Percentiles rank a stretch among this genome's conserved stretches.
These are phyloP conservation scores for Botrytis elliptica DNA, from an alignment of 2,329 filamentous ascomycete species.

Conservation along the genomic window DNA sequence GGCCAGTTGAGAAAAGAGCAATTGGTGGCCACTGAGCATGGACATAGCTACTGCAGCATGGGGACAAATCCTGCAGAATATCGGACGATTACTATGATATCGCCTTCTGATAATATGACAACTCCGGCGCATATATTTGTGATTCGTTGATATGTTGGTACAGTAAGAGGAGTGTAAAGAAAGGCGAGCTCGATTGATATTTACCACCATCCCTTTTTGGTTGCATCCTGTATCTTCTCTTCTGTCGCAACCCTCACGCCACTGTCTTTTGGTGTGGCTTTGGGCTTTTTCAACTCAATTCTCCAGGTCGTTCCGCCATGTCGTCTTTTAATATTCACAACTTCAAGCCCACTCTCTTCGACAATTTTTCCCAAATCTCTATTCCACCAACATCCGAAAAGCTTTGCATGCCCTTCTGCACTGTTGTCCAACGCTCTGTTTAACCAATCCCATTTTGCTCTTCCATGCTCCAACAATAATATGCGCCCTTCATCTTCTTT, in stretches of 20 bases:
- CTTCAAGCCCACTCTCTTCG: slow-evolving; percentile 55
- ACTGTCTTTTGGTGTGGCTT: neutral
- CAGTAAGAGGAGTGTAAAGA: neutral
- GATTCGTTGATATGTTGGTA: slow-evolving; percentile 1
- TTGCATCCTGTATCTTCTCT: neutral
- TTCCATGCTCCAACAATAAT: slow-evolving; percentile 61
- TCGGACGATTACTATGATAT: neutral
- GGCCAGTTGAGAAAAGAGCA: neutral
- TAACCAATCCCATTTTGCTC: slow-evolving; percentile 53
- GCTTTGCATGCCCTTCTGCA: slow-evolving; percentile 54
- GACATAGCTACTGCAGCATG: neutral
- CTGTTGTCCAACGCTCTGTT: slow-evolving; percentile 57
- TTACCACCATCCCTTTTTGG: slow-evolving; percentile 4
- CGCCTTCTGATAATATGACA: neutral
- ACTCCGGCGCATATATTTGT: neutral
- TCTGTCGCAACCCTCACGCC: neutral
- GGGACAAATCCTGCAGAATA: neutral
- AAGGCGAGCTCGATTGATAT: neutral
- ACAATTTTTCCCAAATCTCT: slow-evolving; percentile 59
- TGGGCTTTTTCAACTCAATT: slow-evolving; percentile 50
- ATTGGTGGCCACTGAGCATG: neutral
- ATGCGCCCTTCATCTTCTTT: slow-evolving; percentile 58
- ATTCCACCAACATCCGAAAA: slow-evolving; percentile 70
- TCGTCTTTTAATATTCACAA: slow-evolving; percentile 52
- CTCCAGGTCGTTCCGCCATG: slow-evolving; percentile 59